Conservation (phyloP, 2,329 filamentous ascomycete species). For the Lomentospora prolificans region DNA sequence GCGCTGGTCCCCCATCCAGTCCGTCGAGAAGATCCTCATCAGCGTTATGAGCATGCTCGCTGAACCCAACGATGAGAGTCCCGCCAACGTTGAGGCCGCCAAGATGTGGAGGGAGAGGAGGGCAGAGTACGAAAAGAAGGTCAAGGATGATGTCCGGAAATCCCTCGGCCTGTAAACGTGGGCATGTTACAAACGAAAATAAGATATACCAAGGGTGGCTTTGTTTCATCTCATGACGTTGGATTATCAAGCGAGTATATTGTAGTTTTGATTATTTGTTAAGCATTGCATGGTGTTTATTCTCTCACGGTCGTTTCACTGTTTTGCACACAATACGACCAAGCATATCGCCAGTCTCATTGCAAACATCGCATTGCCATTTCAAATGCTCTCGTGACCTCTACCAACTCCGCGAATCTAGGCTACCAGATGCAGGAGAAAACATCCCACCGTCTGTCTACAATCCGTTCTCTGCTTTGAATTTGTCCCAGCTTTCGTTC, state of each 20-base stretch:
- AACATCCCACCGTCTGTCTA: slow-evolving; percentile 18
- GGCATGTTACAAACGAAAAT: too few relatives aligned
- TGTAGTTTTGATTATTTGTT: slow-evolving; percentile 1
- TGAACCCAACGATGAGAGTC: slow-evolving; percentile 93
- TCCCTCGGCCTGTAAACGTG: slow-evolving; percentile 58
- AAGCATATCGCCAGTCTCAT: background rate
- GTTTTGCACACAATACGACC: background rate
- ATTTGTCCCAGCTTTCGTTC: slow-evolving; percentile 66
- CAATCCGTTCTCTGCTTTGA: slow-evolving; percentile 58
- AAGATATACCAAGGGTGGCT: too few relatives aligned
- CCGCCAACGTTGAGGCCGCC: slow-evolving; percentile 90
- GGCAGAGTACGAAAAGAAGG: slow-evolving; percentile 74
- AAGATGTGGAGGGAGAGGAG: slow-evolving; percentile 90
- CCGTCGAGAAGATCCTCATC: slow-evolving; percentile 93
- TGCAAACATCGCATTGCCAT: background rate
- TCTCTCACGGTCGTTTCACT: background rate
- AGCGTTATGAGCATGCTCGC: slow-evolving; percentile 98
- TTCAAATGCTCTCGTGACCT: background rate
- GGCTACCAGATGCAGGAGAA: background rate
- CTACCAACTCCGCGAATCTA: background rate
- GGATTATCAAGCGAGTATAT: slow-evolving; percentile 19
- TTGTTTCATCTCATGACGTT: slow-evolving; percentile 13
- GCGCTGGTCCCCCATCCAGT: slow-evolving; percentile 94
- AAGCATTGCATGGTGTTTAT: slow-evolving; percentile 12
- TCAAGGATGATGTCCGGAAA: slow-evolving; percentile 70